Base-by-base conservation (phyloP, 805 yeast genomes). In the Spathaspora girioi region DNA sequence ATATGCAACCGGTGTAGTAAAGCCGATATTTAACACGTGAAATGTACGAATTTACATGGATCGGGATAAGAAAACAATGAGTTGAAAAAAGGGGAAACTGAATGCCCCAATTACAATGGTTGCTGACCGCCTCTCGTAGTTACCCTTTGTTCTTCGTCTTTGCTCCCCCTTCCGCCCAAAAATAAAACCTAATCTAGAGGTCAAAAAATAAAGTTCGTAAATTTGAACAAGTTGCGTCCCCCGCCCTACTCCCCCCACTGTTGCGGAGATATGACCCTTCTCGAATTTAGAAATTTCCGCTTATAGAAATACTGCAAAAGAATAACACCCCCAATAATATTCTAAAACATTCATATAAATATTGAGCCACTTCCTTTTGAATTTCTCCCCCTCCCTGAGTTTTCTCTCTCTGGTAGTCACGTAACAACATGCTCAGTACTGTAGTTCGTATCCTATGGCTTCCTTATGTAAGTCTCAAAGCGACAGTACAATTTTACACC, bases 401-500 rank as follows among this genome's bases (percentile, higher is more conserved):
- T 42, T 19, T 19, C 59, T 54, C 59, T 35, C 58, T 23, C 50
- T 59, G 14, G 46, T 55, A 61, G 10, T 65, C 55, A 48, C 53
- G 54, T 14, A 52, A 53, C 42, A 54, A 58, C 40, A 42, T 66
- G 19, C 40, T 35, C 18, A 35, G 40, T 7, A 35, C 40, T 5
- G 17, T 35, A 35, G 45, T 55, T 20, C 59, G 64, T 19, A 7
- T 23, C 23, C 14, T 35, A 35, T 35, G 40, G 40, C 32, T 64
- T 18, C 73, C 73, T 10, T 46, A 43, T 14, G 59, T 55, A 3
- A 47, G 59, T 1, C n/a, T 63, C 11, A 50, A 55, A 26, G 51
- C 70, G 7, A 47, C 54, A 9, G 40, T 65, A 38, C 60, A 63
- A 45, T 69, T 60, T 53, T 67, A 61, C 52, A 69, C 72, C 5